Conservation (phyloP, 164 flowering plant species). For the Tetrastigma voinierianum region DNA sequence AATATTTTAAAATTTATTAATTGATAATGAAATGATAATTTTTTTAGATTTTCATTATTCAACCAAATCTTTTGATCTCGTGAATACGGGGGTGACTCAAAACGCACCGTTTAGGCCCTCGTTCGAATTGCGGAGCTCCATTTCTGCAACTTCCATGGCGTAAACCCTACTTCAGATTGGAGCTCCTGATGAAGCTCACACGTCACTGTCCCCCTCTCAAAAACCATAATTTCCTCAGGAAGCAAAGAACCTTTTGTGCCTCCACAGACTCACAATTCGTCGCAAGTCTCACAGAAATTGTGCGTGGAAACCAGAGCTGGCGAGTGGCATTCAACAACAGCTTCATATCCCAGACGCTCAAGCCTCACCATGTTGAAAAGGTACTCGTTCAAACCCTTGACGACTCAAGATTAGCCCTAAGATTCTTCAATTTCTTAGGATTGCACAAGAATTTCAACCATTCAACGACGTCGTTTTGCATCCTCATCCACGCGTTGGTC, state of each 20-base stretch:
- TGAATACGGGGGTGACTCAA: too few species aligned
- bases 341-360: constrained; percentile 34
- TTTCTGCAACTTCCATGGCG: constrained; percentile 3
- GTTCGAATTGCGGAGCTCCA: neutral
- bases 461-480: constrained; percentile 73
- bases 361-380: constrained; percentile 60
- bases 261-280: constrained; percentile 34
- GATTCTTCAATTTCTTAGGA: constrained; percentile 87
- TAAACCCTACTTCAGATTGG: neutral
- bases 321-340: constrained; percentile 35
- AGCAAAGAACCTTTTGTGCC: constrained; percentile 4
- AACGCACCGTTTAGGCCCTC: too few species aligned
- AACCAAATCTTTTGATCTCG: too few species aligned
- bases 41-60: too few species aligned
- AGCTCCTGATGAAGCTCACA: constrained; percentile 19
- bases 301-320: constrained; percentile 66
- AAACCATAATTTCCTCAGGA: neutral
- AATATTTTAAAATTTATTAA: too few species aligned
- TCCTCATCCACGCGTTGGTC: constrained; percentile 62
- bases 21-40: too few species aligned
- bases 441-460: constrained; percentile 68
- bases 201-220: constrained; percentile 8
- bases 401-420: constrained; percentile 65
- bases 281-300: constrained; percentile 36
- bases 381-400: constrained; percentile 50